phyloP scores from a whole-genome alignment of 1,284 basidiomycete species.

The Puccinia coronata region DNA sequence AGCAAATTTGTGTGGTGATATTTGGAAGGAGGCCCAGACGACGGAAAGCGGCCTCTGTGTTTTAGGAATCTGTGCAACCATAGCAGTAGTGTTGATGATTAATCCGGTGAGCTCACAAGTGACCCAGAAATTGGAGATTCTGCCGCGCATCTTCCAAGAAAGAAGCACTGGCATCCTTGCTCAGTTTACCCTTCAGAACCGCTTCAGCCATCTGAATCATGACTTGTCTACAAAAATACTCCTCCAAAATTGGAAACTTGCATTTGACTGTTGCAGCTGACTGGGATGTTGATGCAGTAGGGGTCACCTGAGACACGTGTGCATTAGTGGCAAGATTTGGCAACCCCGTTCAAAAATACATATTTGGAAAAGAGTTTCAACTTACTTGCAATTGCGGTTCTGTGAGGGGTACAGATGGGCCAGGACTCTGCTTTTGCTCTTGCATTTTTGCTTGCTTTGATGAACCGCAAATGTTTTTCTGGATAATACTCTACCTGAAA shows the following conservation, averaged over 20 bases:
- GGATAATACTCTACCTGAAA: no score
- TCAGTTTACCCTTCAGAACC: no score
- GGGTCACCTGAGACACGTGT: not conserved
- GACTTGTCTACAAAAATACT: conserved; percentile 5
- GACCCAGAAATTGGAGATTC: no score
- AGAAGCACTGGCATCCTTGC: not conserved
- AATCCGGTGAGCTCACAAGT: not conserved
- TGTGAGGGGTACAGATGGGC: not conserved
- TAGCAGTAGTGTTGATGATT: not conserved
- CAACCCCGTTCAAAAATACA: not conserved
- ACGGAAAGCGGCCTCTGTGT: no score
- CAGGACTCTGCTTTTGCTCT: no score
- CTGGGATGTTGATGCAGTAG: not conserved
- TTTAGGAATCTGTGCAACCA: no score
- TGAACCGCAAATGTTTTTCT: no score
- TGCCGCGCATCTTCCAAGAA: no score
- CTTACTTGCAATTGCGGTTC: not conserved
- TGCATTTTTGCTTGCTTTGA: no score
- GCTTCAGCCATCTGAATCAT: no score
- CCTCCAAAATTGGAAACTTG: not conserved
- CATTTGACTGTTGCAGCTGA: not conserved
- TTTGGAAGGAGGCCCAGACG: no score
- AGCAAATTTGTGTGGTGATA: no score
- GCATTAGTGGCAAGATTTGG: not conserved
- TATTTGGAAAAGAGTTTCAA: not conserved